phyloP scores from a whole-genome alignment of 108 stramenopile genomes.

The Pseudonitzschia delicatissima region DNA sequence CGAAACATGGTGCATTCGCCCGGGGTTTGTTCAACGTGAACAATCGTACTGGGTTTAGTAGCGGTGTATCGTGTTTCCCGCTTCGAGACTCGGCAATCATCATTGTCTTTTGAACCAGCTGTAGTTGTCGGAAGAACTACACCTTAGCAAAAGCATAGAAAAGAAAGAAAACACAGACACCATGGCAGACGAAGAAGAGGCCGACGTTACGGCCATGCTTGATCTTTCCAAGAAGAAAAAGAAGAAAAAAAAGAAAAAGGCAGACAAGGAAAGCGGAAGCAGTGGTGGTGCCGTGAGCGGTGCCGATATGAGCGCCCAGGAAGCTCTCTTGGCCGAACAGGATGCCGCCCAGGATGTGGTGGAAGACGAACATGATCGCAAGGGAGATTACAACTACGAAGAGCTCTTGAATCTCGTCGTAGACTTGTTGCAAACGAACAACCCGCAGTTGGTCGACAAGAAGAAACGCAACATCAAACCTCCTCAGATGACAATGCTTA shows the following conservation, averaged over 20 bases:
- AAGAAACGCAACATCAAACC: slow-evolving; percentile 97
- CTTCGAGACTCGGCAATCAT: no score
- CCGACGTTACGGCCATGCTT: slow-evolving; percentile 85
- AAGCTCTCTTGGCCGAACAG: slow-evolving; percentile 55
- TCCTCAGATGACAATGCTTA: slow-evolving; percentile 92
- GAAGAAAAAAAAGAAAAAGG: slow-evolving; percentile 65
- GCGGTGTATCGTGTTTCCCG: no score
- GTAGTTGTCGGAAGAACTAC: no score
- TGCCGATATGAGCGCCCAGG: slow-evolving; percentile 55
- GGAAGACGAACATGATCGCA: slow-evolving; percentile 66
- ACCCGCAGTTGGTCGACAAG: slow-evolving; percentile 96
- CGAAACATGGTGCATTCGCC: no score
- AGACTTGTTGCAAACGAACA: slow-evolving; percentile 89
- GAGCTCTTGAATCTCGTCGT: slow-evolving; percentile 88
- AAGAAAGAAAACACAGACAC: neutral
- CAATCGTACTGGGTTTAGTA: no score
- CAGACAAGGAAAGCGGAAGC: slow-evolving; percentile 10
- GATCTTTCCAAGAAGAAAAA: slow-evolving; percentile 91
- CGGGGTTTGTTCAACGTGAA: no score
- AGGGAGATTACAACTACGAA: slow-evolving; percentile 88
- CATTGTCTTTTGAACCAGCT: no score
- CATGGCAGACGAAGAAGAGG: slow-evolving; percentile 50
- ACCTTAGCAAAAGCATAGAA: no score
- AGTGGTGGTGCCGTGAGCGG: slow-evolving; percentile 31
- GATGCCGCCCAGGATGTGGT: slow-evolving; percentile 67